Percentiles rank a stretch among this genome's conserved stretches.
These are phyloP conservation scores for Tilletia horrida DNA, from an alignment of 1,284 basidiomycete genomes.

Conservation along the genomic window DNA sequence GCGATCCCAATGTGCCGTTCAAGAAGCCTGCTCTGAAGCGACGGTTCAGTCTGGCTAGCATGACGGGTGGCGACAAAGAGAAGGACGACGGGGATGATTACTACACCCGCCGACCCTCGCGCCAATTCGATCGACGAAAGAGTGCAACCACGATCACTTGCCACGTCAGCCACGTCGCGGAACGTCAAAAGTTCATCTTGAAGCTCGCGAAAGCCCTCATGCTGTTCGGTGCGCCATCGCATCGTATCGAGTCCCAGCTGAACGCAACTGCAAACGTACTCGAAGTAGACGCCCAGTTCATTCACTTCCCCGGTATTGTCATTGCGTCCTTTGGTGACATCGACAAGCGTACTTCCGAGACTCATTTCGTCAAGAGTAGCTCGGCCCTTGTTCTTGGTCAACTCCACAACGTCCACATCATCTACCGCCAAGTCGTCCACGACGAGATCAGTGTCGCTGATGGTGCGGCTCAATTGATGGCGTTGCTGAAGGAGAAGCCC, in stretches of 20 bases:
- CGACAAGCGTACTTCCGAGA: conserved; percentile 62
- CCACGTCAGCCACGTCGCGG: conserved; percentile 21
- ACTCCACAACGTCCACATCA: conserved; percentile 52
- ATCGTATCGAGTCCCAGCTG: conserved; percentile 72
- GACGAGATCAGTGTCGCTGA: conserved; percentile 68
- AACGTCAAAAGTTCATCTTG: conserved; percentile 68
- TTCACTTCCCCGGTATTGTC: conserved; percentile 57
- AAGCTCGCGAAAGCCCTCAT: conserved; percentile 76
- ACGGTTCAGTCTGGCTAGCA: conserved; percentile 17
- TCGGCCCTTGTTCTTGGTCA: conserved; percentile 24
- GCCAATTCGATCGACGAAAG: conserved; percentile 23
- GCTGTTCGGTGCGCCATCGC: conserved; percentile 77
- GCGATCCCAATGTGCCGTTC: conserved; percentile 23
- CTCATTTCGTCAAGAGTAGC: conserved; percentile 67
- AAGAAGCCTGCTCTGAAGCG: conserved; percentile 17
- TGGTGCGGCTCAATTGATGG: conserved; percentile 64
- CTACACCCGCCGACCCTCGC: conserved; percentile 15
- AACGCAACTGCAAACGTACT: conserved; percentile 73
- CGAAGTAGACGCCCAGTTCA: conserved; percentile 72
- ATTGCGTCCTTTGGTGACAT: conserved; percentile 41
- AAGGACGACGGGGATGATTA: conserved; percentile 16
- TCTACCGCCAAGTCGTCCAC: conserved; percentile 74
- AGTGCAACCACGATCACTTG: conserved; percentile 45
- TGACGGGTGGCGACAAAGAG: conserved; percentile 5
- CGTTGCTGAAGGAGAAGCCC: conserved; percentile 62